Percentiles rank a stretch among this genome's conserved stretches.
phyloP scores from a whole-genome alignment of 1,284 basidiomycete species.

The Trametes sp. region DNA sequence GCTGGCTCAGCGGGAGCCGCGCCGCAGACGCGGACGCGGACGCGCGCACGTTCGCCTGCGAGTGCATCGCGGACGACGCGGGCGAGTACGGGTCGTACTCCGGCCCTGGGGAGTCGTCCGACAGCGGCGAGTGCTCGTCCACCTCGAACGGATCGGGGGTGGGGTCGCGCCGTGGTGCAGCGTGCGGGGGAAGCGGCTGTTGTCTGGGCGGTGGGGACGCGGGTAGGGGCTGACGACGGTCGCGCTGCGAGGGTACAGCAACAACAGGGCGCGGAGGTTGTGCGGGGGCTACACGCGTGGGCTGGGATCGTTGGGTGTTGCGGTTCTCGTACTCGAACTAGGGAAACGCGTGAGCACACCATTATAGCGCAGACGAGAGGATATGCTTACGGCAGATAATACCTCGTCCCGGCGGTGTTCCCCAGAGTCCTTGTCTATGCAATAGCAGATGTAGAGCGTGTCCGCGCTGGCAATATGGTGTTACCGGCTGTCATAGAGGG shows the following conservation, averaged over 20 bases:
- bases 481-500: neutral
- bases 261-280: constrained; percentile 21
- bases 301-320: constrained; percentile 36
- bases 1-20: constrained; percentile 35
- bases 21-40: neutral
- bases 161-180: constrained; percentile 31
- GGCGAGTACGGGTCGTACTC: constrained; percentile 34
- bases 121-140: constrained; percentile 38
- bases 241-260: constrained; percentile 20
- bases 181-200: constrained; percentile 24
- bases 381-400: constrained; percentile 70
- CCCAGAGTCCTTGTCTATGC: constrained; percentile 83
- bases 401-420: constrained; percentile 71
- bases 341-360: constrained; percentile 7
- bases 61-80: constrained; percentile 28
- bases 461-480: constrained; percentile 60
- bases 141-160: constrained; percentile 45
- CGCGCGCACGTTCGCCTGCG: constrained; percentile 17
- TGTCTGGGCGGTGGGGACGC: constrained; percentile 30
- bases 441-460: constrained; percentile 88
- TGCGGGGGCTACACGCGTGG: constrained; percentile 29
- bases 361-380: neutral
- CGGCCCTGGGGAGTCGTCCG: constrained; percentile 27
- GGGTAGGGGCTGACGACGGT: constrained; percentile 29
- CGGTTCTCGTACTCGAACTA: constrained; percentile 55